These are phyloP conservation scores for Dillenia suffruticosa DNA, from an alignment of 164 flowering plant genomes.

Conservation along the genomic window DNA sequence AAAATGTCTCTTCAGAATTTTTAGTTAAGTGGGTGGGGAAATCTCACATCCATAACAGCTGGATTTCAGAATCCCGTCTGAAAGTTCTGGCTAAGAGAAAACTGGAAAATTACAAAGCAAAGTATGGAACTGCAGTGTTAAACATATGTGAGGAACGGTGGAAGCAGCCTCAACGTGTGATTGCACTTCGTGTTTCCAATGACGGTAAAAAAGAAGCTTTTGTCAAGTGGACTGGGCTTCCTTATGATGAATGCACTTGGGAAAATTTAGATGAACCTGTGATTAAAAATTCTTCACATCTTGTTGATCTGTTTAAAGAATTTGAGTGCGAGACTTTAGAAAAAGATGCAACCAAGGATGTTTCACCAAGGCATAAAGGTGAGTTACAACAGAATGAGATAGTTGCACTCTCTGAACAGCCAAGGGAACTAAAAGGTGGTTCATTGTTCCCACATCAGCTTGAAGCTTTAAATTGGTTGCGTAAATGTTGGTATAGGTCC, in stretches of 20 bases:
- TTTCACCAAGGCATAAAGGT: constrained; percentile 20
- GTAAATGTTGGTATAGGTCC: constrained; percentile 84
- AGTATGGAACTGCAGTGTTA: constrained; percentile 74
- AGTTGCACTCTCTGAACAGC: constrained; percentile 74
- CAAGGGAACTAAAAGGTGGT: constrained; percentile 85
- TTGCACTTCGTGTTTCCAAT: constrained; percentile 49
- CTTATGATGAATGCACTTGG: constrained; percentile 99
- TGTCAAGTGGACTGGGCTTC: constrained; percentile 87
- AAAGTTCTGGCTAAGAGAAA: constrained; percentile 87
- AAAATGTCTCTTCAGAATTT: constrained; percentile 48
- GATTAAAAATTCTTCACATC: constrained; percentile 38
- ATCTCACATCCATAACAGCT: constrained; percentile 82
- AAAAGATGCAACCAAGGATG: constrained; percentile 41
- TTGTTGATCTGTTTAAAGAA: constrained; percentile 54
- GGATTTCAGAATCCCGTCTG: constrained; percentile 81
- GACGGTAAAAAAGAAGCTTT: constrained; percentile 61
- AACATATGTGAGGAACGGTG: constrained; percentile 83
- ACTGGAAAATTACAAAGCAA: constrained; percentile 87
- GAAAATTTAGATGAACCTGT: constrained; percentile 76
- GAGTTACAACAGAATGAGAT: constrained; percentile 43
- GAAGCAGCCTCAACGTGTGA: constrained; percentile 85
- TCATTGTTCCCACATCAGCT: constrained; percentile 91
- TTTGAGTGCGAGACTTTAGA: constrained; percentile 55
- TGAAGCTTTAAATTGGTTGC: constrained; percentile 98
- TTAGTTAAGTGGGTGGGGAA: constrained; percentile 96